A percentile compares a stretch with the other conserved stretches of the same genome.
Evolutionary conservation across 1,284 basidiomycete genomes (phyloP).

Genomic region (Pseudozyma sp.): DNA sequence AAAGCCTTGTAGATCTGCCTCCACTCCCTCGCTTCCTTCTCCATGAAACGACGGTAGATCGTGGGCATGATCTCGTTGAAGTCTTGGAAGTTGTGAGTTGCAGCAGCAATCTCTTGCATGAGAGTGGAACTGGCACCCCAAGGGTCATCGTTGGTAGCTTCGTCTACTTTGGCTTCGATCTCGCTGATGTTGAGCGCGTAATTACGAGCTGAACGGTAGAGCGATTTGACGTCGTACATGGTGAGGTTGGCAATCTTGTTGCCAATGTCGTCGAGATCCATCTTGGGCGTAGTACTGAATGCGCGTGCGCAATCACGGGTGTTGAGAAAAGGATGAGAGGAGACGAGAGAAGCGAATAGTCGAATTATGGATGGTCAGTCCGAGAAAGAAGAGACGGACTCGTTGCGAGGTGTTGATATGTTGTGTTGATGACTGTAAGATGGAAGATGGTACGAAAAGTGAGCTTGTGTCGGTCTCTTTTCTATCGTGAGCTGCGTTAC

Average conservation of each 20-base stretch:
- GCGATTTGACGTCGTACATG: slow-evolving; percentile 67
- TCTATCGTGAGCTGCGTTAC: not conserved
- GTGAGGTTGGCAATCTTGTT: slow-evolving; percentile 66
- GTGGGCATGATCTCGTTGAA: slow-evolving; percentile 99
- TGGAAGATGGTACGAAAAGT: not conserved
- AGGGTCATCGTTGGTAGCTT: slow-evolving; percentile 97
- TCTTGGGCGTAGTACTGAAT: slow-evolving; percentile 8
- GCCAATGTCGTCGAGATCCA: slow-evolving; percentile 55
- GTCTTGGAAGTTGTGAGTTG: slow-evolving; percentile 93
- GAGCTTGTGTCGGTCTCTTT: not conserved
- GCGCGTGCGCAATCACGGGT: too few relatives aligned
- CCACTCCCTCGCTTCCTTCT: slow-evolving; percentile 98
- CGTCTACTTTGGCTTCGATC: slow-evolving; percentile 96
- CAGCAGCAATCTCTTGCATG: slow-evolving; percentile 98
- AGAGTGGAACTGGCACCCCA: slow-evolving; percentile 98
- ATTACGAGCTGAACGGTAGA: slow-evolving; percentile 66
- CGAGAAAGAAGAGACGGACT: not conserved
- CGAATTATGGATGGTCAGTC: too few relatives aligned
- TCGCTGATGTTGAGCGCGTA: slow-evolving; percentile 91
- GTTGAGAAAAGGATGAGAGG: too few relatives aligned
- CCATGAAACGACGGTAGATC: slow-evolving; percentile 83
- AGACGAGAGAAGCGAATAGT: not conserved
- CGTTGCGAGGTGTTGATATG: not conserved
- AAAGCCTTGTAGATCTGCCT: slow-evolving; percentile 99
- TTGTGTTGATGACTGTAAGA: not conserved